These are phyloP conservation scores for Gonapodya sp. DNA, from an alignment of 192 early-diverging fungal species.

Conservation along the genomic window DNA sequence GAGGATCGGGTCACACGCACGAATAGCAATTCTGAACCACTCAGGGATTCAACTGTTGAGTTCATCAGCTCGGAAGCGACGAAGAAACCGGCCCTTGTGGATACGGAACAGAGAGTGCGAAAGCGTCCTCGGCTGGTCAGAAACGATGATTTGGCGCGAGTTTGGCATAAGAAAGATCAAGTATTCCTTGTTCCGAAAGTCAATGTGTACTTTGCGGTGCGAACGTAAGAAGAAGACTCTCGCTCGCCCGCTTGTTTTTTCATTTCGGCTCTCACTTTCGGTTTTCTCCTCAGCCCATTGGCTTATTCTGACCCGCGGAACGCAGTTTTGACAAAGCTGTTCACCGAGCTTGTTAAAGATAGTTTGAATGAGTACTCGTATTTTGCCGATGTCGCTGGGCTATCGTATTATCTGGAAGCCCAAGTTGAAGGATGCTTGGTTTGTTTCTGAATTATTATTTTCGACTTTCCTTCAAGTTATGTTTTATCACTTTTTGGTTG, in stretches of 20 bases:
- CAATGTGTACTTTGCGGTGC: conserved; percentile 56
- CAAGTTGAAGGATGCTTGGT: conserved; percentile 45
- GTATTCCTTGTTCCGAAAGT: conserved; percentile 85
- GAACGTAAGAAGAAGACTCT: conserved; percentile 17
- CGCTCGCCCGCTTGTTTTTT: conserved; percentile 11
- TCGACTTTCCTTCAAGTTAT: no score
- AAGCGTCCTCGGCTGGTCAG: conserved; percentile 42
- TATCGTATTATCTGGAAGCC: conserved; percentile 65
- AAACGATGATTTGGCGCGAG: conserved; percentile 44
- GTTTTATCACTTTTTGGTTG: background rate
- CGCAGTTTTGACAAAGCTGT: conserved; percentile 61
- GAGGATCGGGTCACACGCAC: conserved; percentile 13
- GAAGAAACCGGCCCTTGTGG: no score
- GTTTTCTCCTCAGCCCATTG: conserved; percentile 49
- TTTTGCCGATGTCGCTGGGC: conserved; percentile 79
- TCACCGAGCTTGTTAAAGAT: conserved; percentile 72
- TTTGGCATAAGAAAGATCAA: conserved; percentile 96
- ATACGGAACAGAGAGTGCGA: no score
- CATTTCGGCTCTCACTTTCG: background rate
- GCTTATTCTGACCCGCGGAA: conserved; percentile 64
- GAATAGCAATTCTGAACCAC: no score
- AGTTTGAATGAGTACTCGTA: conserved; percentile 78
- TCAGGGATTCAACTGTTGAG: no score
- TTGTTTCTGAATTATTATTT: no score
- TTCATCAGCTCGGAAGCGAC: no score